phyloP scores from a whole-genome alignment of 345 rosid species.

The Arabis alpina region DNA sequence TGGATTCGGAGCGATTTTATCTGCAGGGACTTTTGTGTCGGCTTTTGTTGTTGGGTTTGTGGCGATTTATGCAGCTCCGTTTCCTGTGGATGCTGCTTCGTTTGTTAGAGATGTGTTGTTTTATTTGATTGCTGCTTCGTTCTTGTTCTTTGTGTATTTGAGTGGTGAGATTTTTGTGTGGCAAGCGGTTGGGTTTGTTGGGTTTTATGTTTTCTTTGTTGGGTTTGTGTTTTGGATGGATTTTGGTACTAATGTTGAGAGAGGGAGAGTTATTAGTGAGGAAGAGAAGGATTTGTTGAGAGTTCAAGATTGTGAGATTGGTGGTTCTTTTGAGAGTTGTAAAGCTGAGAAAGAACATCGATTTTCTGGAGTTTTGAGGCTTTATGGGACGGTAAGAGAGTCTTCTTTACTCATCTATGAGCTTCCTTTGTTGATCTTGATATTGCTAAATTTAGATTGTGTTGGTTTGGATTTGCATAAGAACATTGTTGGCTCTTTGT shows the following conservation, averaged over 20 bases:
- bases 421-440: constrained; percentile 17
- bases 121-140: constrained; percentile 69
- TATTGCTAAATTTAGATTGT: constrained; percentile 2
- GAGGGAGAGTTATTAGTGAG: constrained; percentile 27
- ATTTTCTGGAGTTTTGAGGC: constrained; percentile 39
- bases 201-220: constrained; percentile 81
- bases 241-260: constrained; percentile 48
- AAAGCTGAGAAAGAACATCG: constrained; percentile 44
- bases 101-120: constrained; percentile 87
- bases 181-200: constrained; percentile 91
- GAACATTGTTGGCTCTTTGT: background rate
- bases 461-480: background rate
- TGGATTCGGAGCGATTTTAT: constrained; percentile 89
- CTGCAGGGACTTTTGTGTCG: constrained; percentile 91
- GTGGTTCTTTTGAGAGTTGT: constrained; percentile 36
- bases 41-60: constrained; percentile 96
- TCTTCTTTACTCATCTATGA: constrained; percentile 15
- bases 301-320: constrained; percentile 50
- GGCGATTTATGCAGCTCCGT: constrained; percentile 88
- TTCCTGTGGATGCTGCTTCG: constrained; percentile 66
- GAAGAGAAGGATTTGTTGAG: constrained; percentile 43
- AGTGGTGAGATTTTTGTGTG: constrained; percentile 95
- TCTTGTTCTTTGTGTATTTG: constrained; percentile 83
- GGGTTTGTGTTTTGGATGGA: constrained; percentile 97
- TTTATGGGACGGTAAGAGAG: constrained; percentile 52